Base-by-base conservation (phyloP, 2,329 filamentous ascomycete species). In the Trichoderma hamatum region DNA sequence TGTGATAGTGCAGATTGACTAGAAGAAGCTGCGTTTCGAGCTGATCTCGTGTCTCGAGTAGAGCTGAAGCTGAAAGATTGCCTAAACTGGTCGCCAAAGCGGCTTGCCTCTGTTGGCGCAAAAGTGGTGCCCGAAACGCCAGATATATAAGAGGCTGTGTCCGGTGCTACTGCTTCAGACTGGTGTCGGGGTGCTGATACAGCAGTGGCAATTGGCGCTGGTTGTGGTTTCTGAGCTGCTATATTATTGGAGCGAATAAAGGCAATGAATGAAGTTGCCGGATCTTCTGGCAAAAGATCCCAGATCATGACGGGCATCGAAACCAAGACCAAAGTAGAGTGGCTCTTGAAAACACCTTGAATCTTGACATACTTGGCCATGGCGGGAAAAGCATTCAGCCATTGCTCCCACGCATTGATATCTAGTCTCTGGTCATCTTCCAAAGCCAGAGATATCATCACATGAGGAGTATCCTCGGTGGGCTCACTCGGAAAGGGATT, bases 361-460 rank as follows among this genome's bases (percentile, higher is more conserved):
- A 89, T 83, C 73, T 87, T 87, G 75, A 88, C 86, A 71, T 88
- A 85, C 72, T 85, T 88, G 52, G 86, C 86, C 67, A 89, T 78
- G 2, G 85, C 84, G 0, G 87, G 86, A 70, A 88, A 87, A 21
- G 80, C 82, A 32, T 80, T 77, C 3, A 89, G 80, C 86, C 86
- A 89, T 67, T 83, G 81, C 73, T 88, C 83, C 86, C 86, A 89
- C 5, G 85, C 85, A 68, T 85, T 83, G n/a, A 89, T 78, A 58
- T 88, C 86, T 1, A 88, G 76, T 16, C 80, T 78, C 71, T 88
- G 86, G 63, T 89, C 82, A 13, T 86, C 85, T 72, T 89, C 86
- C 0, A 89, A 78, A 0, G 87, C 85, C 6, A 89, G 75, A 0
- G 86, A 88, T 34, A 89, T 86, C 83, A 89, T 86, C 51, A 89